These are phyloP conservation scores for Elsinoe arachidis DNA, from an alignment of 2,329 filamentous ascomycete genomes.

Conservation along the genomic window DNA sequence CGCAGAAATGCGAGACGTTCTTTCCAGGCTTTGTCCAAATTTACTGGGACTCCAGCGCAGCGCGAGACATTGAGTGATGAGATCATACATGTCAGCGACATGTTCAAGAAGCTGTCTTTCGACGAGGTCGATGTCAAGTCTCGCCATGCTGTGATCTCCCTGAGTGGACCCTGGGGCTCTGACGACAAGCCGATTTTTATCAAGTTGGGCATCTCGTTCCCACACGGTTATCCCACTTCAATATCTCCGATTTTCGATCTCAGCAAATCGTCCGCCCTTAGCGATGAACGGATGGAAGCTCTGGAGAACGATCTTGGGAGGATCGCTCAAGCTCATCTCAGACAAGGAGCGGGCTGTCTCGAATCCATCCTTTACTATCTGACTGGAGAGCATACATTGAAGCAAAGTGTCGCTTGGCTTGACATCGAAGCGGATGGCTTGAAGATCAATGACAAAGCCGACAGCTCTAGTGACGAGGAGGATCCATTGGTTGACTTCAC, in stretches of 20 bases:
- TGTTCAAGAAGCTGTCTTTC: constrained; percentile 52
- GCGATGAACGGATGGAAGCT: constrained; percentile 42
- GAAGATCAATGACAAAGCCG: constrained; percentile 34
- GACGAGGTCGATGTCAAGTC: constrained; percentile 50
- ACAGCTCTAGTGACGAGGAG: constrained; percentile 61
- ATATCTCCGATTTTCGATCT: constrained; percentile 45
- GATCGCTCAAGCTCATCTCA: constrained; percentile 48
- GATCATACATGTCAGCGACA: constrained; percentile 52
- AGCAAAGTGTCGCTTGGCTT: constrained; percentile 45
- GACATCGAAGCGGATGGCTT: constrained; percentile 53
- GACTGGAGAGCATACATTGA: constrained; percentile 49
- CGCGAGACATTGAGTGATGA: constrained; percentile 51
- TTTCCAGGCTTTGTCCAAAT: constrained; percentile 14
- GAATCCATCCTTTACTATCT: constrained; percentile 55
- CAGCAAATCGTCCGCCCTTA: constrained; percentile 47
- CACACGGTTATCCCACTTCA: constrained; percentile 45
- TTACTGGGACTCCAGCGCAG: constrained; percentile 9
- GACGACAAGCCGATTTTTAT: constrained; percentile 46
- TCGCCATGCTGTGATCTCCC: constrained; percentile 46
- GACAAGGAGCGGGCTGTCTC: constrained; percentile 47
- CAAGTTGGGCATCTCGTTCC: constrained; percentile 51
- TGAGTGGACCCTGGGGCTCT: constrained; percentile 53
- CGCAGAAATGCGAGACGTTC: constrained; percentile 9
- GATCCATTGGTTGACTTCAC: constrained; percentile 29
- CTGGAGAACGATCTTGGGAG: constrained; percentile 44